Evolutionary conservation across 2,329 filamentous ascomycete species (phyloP).

Genomic region (Juglanconis sp.): DNA sequence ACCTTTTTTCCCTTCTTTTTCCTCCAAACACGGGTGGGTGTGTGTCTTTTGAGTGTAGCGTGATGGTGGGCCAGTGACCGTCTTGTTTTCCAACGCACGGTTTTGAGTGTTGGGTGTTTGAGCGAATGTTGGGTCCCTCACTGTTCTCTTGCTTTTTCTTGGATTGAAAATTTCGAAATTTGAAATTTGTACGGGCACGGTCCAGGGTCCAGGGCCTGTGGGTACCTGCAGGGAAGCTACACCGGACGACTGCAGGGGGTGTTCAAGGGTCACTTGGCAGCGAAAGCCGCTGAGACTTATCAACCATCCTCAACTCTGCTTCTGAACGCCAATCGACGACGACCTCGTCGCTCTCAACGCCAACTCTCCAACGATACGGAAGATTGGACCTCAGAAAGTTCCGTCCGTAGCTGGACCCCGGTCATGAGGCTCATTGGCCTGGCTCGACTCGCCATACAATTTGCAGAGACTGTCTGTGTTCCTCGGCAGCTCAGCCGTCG

Average conservation of each 20-base stretch:
- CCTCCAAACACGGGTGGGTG: not conserved
- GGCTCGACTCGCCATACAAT: too few species aligned
- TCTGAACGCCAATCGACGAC: too few species aligned
- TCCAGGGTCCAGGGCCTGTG: conserved; percentile 4
- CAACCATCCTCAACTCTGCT: too few species aligned
- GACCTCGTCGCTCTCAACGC: too few species aligned
- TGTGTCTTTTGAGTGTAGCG: not conserved
- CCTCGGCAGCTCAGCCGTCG: too few species aligned
- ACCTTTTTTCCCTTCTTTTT: not conserved
- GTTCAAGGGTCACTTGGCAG: not conserved
- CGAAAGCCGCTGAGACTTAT: not conserved
- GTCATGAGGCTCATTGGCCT: too few species aligned
- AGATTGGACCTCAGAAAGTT: too few species aligned
- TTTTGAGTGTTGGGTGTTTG: not conserved
- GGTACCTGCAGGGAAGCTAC: conserved; percentile 1
- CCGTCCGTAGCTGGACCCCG: too few species aligned
- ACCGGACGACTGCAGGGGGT: not conserved
- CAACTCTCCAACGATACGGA: too few species aligned
- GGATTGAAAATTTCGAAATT: conserved; percentile 10
- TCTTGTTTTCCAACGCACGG: not conserved
- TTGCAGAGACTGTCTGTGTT: too few species aligned
- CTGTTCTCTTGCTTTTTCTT: not conserved
- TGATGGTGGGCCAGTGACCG: too few species aligned
- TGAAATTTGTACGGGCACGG: conserved; percentile 9
- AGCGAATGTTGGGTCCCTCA: not conserved